These are phyloP conservation scores for Cercospora beticola DNA, from an alignment of 2,329 filamentous ascomycete species.

Conservation along the genomic window DNA sequence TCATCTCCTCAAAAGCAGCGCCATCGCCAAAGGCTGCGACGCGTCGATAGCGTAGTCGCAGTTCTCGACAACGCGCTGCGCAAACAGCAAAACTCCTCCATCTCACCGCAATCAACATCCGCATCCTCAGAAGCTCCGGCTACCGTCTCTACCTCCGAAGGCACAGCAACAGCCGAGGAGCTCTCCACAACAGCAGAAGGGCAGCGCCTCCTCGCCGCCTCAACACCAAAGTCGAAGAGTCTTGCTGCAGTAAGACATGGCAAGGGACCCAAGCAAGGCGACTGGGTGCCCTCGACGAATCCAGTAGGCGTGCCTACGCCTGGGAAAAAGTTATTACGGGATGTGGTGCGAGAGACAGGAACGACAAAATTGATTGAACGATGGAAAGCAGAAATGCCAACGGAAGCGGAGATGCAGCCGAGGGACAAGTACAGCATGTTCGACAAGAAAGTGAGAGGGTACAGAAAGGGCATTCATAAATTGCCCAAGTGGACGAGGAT, in stretches of 20 bases:
- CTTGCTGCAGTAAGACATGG: constrained; percentile 32
- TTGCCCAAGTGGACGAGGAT: constrained; percentile 83
- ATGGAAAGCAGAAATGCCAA: constrained; percentile 96
- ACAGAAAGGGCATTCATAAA: constrained; percentile 93
- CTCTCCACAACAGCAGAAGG: constrained; percentile 36
- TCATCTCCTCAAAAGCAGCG: constrained; percentile 87
- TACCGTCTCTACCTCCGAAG: not conserved
- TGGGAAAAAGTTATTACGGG: constrained; percentile 22
- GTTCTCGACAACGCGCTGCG: constrained; percentile 73
- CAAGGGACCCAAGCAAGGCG: constrained; percentile 35
- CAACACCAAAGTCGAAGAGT: constrained; percentile 13
- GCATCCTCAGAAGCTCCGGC: constrained; percentile 8
- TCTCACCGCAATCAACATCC: constrained; percentile 32
- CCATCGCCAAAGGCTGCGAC: constrained; percentile 76
- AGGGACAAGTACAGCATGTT: constrained; percentile 98
- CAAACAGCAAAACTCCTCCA: constrained; percentile 48
- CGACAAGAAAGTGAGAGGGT: constrained; percentile 91
- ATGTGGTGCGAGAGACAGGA: constrained; percentile 46
- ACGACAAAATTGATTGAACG: constrained; percentile 74
- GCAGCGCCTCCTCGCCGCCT: constrained; percentile 31
- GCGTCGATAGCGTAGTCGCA: constrained; percentile 83
- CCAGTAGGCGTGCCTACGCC: constrained; percentile 17
- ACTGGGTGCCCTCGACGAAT: constrained; percentile 25
- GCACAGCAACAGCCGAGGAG: constrained; percentile 31
- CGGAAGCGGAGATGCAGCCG: constrained; percentile 90